Evolutionary conservation across 192 early-diverging fungal species (phyloP), one percentile per base, ranked within the genome.

Genomic region (Mortierella alpina): DNA sequence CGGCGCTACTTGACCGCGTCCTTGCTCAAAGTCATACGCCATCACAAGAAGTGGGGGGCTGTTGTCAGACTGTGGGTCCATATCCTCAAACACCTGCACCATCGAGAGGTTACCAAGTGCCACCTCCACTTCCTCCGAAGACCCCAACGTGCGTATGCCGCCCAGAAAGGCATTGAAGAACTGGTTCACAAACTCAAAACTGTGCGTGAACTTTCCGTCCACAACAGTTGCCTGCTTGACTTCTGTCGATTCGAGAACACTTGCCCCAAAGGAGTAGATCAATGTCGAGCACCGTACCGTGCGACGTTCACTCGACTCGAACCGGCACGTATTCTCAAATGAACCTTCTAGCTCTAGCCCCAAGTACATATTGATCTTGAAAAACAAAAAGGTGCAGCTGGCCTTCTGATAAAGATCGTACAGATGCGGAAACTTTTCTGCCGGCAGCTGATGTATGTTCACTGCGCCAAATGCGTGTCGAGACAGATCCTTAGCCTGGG

Each of bases 101-200:
- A 88, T 53, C 47, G 85, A 85, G 46, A 88, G 51, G 41, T 88
- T 88, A 42, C 72, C 68, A 7, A 88, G 66, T 4, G 87, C 85
- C n/a, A 82, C 69, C 56, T 88, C 85, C 13, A 88, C 82, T 59
- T 88, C 82, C n/a, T 84, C 85, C 72, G 70, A 72, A 5, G 82
- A 73, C 7, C 72, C 82, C 14, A 88, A 54, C 7, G 63, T 66
- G 53, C 68, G 68, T 42, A 88, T 73, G n/a, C 85, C 82, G 46
- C 83, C 85, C 74, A 88, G 74, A 41, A 88, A 88, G 6, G 83
- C 77, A 61, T 83, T 74, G 77, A 88, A 88, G 68, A 88, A 88
- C 50, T 88, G 85, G 64, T 86, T 88, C 8, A 85, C 85, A 76
- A 78, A 85, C 11, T 80, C 83, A 75, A 88, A 88, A 46, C 68